Evolutionary conservation across 768 basidiomycete species (phyloP), one percentile per base, ranked within the genome.

Genomic region (Hericium erinaceus): DNA sequence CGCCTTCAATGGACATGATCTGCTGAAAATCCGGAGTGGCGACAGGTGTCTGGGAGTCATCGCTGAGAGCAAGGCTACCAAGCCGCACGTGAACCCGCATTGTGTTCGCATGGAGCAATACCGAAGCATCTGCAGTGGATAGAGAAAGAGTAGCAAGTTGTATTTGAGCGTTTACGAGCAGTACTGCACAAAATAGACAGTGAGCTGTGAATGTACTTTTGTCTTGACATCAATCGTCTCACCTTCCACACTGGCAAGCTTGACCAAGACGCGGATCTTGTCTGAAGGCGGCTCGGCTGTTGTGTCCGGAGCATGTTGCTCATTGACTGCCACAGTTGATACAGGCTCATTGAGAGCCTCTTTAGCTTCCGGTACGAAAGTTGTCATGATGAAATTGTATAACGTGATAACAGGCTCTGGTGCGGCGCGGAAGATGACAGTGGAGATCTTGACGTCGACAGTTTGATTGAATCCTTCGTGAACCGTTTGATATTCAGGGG

Each of bases 381-480:
- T 98, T 2, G 89, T 87, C 87, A 99, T 95, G 70, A 99, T 82
- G 73, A 95, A 98, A 72, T 98, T 94, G 71, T 98, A 98, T 20
- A 98, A 71, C 2, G 87, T 79, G 39, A 99, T 74, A 46, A 98
- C 85, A 12, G 95, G 94, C 66, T 93, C 92, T 0, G 97, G 94
- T 8, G 89, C 87, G 3, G 88, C 84, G 57, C 84, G 83, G 70
- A 98, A 85, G 54, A 95, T 80, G 68, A 99, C 84, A 0, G 95
- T 97, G 3, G 95, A 95, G 40, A 98, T 76, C 63, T 83, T 83
- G 62, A 93, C 81, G 64, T 93, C 87, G 57, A 98, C 82, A 58
- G 75, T 88, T 70, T 97, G 95, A 64, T 95, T 89, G 50, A 94
- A 83, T 22, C 88, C 85, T 60, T 93, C 92, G 70, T 89, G 87